Conservation (phyloP, 176 grass and related monocot genomes). For the Cocos nucifera region DNA sequence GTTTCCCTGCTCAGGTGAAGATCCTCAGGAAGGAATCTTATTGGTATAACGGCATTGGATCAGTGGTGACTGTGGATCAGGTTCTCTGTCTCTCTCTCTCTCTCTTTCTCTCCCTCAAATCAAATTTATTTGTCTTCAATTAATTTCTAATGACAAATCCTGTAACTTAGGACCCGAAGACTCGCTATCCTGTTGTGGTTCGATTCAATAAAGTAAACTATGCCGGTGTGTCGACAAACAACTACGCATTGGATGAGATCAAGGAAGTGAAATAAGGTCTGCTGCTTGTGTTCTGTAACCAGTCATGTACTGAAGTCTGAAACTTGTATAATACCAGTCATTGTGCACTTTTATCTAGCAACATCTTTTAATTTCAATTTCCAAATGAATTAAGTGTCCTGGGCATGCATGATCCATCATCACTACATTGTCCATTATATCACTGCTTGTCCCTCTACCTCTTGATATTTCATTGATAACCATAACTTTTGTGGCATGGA, state of each 20-base stretch:
- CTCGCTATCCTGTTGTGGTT: constrained; percentile 73
- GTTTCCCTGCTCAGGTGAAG: constrained; percentile 51
- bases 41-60: constrained; percentile 84
- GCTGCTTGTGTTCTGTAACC: too few relatives aligned
- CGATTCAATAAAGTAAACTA: constrained; percentile 84
- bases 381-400: too few relatives aligned
- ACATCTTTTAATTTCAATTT: too few relatives aligned
- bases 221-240: constrained; percentile 87
- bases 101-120: neutral
- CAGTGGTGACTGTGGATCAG: constrained; percentile 79
- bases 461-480: too few relatives aligned
- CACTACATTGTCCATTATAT: too few relatives aligned
- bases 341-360: too few relatives aligned
- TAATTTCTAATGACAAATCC: neutral
- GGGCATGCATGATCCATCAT: too few relatives aligned
- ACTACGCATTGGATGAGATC: constrained; percentile 85
- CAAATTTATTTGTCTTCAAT: neutral
- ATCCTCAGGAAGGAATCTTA: constrained; percentile 92
- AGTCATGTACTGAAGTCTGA: too few relatives aligned
- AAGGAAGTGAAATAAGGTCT: constrained; percentile 49
- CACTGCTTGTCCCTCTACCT: too few relatives aligned
- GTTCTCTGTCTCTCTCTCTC: constrained; percentile 8
- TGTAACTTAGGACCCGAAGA: constrained; percentile 50
- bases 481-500: too few relatives aligned
- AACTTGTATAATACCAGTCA: too few relatives aligned